Conservation (phyloP, 164 flowering plant genomes). For the Houttuynia cordata region DNA sequence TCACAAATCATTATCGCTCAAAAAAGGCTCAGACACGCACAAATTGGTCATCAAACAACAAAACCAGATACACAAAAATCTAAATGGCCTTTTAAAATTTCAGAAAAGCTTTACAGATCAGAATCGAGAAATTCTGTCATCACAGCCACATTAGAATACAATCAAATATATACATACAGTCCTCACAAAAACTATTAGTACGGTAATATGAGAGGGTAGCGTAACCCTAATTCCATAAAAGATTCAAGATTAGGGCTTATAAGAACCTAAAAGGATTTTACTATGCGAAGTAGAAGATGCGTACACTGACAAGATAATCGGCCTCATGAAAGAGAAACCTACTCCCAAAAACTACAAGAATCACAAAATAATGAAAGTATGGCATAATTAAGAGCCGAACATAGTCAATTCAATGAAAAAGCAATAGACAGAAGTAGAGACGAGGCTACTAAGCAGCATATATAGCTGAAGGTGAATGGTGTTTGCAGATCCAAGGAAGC, state of each 20-base stretch:
- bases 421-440: no score
- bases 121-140: conserved; percentile 39
- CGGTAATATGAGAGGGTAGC: conserved; percentile 9
- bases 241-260: conserved; percentile 11
- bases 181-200: no score
- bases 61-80: no score
- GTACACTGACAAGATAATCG: not conserved
- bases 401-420: no score
- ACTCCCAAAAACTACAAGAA: not conserved
- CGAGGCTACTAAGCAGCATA: no score
- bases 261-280: conserved; percentile 5
- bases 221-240: conserved; percentile 11
- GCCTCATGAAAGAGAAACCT: not conserved
- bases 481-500: no score
- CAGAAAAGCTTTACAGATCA: conserved; percentile 12
- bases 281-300: conserved; percentile 8
- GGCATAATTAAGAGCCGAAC: no score
- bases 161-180: no score
- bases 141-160: conserved; percentile 16
- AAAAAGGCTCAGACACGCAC: conserved; percentile 59
- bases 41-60: conserved; percentile 28
- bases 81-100: not conserved
- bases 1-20: no score
- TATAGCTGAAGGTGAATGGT: no score
- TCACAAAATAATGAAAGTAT: no score